Conservation (phyloP, 2,329 filamentous ascomycete genomes). For the Colletotrichum sp. region DNA sequence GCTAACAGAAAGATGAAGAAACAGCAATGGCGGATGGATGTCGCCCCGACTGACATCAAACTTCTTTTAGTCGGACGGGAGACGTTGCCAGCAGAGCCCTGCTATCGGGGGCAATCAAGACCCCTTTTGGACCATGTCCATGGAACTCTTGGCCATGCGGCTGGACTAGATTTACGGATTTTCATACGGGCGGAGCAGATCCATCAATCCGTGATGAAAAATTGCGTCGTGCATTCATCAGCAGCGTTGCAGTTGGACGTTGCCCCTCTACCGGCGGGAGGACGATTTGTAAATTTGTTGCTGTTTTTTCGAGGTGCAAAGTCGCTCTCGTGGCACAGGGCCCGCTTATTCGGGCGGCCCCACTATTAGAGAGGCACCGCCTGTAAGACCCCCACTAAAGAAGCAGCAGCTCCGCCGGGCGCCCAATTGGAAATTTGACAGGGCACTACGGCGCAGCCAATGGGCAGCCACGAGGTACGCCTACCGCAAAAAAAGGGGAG, state of each 20-base stretch:
- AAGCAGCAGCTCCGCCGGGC: not conserved
- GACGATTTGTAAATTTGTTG: not conserved
- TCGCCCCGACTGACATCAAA: not conserved
- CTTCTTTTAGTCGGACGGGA: not conserved
- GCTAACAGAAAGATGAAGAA: not conserved
- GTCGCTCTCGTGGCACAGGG: not conserved
- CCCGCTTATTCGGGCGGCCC: not conserved
- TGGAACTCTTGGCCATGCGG: not conserved
- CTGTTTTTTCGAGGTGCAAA: not conserved
- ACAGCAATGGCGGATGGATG: not conserved
- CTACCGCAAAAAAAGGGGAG: not conserved
- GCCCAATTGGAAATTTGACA: slow-evolving; percentile 5
- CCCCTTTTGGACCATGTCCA: not conserved
- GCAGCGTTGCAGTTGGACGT: not conserved
- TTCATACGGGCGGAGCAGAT: slow-evolving; percentile 1
- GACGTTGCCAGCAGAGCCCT: not conserved
- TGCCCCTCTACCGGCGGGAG: not conserved
- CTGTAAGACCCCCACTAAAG: not conserved
- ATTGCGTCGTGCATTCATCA: not conserved
- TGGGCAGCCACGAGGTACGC: not conserved
- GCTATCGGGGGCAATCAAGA: slow-evolving; percentile 1
- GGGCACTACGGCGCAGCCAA: not conserved
- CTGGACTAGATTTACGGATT: slow-evolving; percentile 13
- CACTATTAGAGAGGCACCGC: not conserved
- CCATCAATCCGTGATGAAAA: not conserved